phyloP scores from a whole-genome alignment of 768 basidiomycete species.

The Leucocoprinus birnbaumii region DNA sequence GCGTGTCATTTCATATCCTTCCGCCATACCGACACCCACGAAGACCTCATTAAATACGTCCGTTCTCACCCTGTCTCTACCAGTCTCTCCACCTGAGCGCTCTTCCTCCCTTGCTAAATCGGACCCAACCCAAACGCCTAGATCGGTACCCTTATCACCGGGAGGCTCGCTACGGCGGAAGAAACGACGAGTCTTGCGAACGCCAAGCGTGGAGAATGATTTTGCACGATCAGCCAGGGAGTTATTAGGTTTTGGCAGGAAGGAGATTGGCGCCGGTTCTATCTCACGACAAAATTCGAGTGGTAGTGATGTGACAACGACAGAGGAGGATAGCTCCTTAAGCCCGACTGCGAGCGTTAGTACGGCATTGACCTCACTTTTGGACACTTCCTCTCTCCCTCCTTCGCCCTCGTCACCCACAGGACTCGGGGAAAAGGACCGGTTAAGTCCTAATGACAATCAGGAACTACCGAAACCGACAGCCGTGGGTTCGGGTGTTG shows the following conservation, averaged over 20 bases:
- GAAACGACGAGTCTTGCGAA: conserved; percentile 28
- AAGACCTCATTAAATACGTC: not conserved
- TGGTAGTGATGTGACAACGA: not conserved
- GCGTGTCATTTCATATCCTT: conserved; percentile 7
- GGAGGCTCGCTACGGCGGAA: conserved; percentile 25
- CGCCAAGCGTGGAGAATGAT: conserved; percentile 35
- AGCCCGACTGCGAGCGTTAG: not conserved
- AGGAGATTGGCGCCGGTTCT: conserved; percentile 10
- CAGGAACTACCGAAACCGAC: not conserved
- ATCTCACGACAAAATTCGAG: conserved; percentile 10
- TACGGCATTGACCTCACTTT: conserved; percentile 14
- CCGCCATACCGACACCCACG: conserved; percentile 1
- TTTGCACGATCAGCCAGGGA: conserved; percentile 20
- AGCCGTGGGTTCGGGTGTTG: not conserved
- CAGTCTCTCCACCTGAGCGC: not conserved
- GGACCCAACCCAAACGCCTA: not conserved
- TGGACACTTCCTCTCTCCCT: conserved; percentile 15
- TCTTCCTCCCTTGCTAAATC: conserved; percentile 4
- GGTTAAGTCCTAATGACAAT: not conserved
- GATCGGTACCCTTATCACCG: conserved; percentile 1
- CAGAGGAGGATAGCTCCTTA: conserved; percentile 2
- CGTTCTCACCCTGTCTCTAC: not conserved
- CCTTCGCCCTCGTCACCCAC: conserved; percentile 14
- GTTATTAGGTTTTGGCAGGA: conserved; percentile 15
- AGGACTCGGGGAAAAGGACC: not conserved